Percentiles rank a stretch among this genome's conserved stretches.
Evolutionary conservation across 768 basidiomycete genomes (phyloP).

Genomic region (Rhizopogon vulgaris): DNA sequence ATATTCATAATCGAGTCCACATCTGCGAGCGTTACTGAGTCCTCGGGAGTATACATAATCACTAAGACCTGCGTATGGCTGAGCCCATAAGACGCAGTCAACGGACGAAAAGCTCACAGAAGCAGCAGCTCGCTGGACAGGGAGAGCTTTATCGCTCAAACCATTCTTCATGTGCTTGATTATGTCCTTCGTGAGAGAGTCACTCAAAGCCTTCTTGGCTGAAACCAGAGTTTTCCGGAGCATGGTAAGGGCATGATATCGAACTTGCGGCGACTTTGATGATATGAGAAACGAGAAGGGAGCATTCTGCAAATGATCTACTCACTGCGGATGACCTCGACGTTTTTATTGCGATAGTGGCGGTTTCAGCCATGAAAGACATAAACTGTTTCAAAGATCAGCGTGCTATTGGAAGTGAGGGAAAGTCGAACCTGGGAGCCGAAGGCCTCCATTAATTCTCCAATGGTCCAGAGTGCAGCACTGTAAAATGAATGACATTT

Average conservation of each 20-base stretch:
- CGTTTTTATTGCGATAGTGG: conserved; percentile 57
- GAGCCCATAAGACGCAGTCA: conserved; percentile 6
- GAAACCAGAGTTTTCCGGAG: conserved; percentile 75
- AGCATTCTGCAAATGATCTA: conserved; percentile 3
- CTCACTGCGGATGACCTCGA: conserved; percentile 69
- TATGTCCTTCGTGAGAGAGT: conserved; percentile 72
- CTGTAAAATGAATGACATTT: conserved; percentile 31
- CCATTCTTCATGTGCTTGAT: conserved; percentile 74
- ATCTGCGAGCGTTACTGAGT: conserved; percentile 55
- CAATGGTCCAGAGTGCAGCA: conserved; percentile 80
- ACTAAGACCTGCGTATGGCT: conserved; percentile 40
- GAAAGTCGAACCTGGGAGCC: conserved; percentile 72
- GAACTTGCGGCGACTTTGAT: conserved; percentile 67
- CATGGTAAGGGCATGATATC: conserved; percentile 73
- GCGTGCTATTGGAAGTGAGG: neutral
- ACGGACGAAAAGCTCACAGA: conserved; percentile 42
- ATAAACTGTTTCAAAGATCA: conserved; percentile 58
- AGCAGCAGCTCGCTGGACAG: conserved; percentile 80
- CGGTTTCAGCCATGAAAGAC: conserved; percentile 90
- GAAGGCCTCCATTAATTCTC: conserved; percentile 80
- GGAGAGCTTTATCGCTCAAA: conserved; percentile 75
- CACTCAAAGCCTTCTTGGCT: conserved; percentile 80
- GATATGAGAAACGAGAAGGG: conserved; percentile 2
- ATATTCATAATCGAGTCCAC: conserved; percentile 68
- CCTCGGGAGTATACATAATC: conserved; percentile 52